Percentiles rank a stretch among this genome's conserved stretches.
phyloP scores from a whole-genome alignment of 441 rosid species.

The Erodium texanum region DNA sequence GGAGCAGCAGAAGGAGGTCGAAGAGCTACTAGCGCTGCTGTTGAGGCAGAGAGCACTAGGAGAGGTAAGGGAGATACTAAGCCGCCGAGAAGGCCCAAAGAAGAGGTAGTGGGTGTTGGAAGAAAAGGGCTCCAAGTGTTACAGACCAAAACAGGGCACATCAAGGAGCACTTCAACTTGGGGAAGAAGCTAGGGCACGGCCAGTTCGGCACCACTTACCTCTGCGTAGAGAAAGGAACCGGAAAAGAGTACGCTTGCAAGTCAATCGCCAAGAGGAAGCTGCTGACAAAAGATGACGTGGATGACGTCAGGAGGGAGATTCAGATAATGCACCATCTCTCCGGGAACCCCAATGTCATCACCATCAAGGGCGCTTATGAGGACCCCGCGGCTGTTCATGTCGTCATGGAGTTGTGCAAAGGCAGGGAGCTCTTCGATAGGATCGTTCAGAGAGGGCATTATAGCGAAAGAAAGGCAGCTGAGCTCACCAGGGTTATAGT shows the following conservation, averaged over 20 bases:
- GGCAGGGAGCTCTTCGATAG: background rate
- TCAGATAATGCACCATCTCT: constrained; percentile 3
- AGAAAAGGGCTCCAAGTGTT: background rate
- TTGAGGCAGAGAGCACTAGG: background rate
- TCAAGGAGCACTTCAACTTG: background rate
- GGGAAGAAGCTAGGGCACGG: background rate
- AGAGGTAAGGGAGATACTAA: too few relatives aligned
- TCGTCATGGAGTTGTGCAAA: background rate
- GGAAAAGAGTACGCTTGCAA: constrained; percentile 6
- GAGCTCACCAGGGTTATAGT: background rate
- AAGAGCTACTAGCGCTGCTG: background rate
- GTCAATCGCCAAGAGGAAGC: constrained; percentile 1
- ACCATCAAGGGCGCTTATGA: background rate
- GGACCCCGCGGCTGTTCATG: background rate
- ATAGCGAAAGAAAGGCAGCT: background rate
- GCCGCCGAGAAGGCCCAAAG: background rate
- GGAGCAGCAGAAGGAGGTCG: too few relatives aligned
- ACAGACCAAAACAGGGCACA: background rate
- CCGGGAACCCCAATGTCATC: background rate
- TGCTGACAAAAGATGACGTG: background rate
- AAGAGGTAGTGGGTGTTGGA: background rate
- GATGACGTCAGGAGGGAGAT: constrained; percentile 6
- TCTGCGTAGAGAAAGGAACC: background rate
- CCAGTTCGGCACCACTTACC: background rate
- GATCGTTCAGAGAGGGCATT: constrained; percentile 2